Base-by-base conservation (phyloP, 2,329 filamentous ascomycete genomes). In the Colletotrichum echinochloae region DNA sequence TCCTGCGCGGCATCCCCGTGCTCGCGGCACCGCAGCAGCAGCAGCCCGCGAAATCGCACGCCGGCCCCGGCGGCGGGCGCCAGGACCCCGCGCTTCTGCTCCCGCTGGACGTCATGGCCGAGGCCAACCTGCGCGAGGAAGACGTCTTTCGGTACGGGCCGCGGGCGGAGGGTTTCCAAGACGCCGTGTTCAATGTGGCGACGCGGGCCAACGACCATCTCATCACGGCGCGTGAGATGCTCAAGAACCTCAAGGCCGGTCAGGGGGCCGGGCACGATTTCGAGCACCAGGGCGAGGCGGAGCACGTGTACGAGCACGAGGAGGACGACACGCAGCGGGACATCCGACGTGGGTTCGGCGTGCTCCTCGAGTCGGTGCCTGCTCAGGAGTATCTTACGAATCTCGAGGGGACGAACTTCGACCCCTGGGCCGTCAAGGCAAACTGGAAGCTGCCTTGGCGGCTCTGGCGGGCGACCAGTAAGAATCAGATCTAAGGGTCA, bases 141-240 rank as follows among this genome's bases (percentile, higher is more conserved):
- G 93, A 97, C 52, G 91, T 99, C 0, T 93, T 97, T 70, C 88
- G 95, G 11, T 86, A 90, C 51, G 95, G 95, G 0, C 90, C 92
- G 0, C 83, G 89, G n/a, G 95, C 95, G 0, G 85, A 89, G 0
- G 95, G 95, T 0, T 85, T 98, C 23, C 90, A 92, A 71, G 95
- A 99, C 80, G 95, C 95, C 4, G 90, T 98, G 0, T 99, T 98
- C 81, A 88, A 90, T 5, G 94, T 99, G 18, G 96, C 96, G 0
- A 99, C 96, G 0, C 89, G 95, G 46, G 96, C 96, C 8, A 97
- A 97, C 77, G 96, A 99, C 79, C 96, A 99, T 81, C 85, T 99
- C 41, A 97, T 98, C 74, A 98, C 95, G 0, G 95, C 93, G 2
- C 87, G 94, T 70, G 94, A 97, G 79, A 97, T 99, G 94, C 81